Evolutionary conservation across 805 yeast species (phyloP), one percentile per base, ranked within the genome.

Genomic region (Metschnikowia shivogae): DNA sequence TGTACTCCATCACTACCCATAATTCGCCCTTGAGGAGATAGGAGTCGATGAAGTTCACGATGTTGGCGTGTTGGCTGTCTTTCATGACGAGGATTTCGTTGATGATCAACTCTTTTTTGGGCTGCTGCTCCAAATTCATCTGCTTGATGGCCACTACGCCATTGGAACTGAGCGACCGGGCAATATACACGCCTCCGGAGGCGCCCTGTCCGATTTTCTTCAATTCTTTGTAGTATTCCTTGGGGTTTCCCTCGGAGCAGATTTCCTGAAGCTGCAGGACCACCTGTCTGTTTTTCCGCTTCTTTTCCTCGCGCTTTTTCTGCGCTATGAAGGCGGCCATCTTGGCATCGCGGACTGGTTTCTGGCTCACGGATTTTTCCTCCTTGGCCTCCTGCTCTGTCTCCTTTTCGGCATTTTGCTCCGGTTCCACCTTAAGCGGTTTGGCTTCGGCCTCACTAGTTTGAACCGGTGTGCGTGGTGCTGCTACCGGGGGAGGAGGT

Each of bases 1-100:
- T 93, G 62, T 88, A 93, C 66, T 93, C 99, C 99, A 93, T 93
- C 17, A 93, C 82, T 8, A 93, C 98, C 99, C 99, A 93, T 44
- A 93, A 72, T 55, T 85, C 89, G 36, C 86, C 87, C 47, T 79
- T 81, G 45, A 86, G 68, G 43, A 86, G 62, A 29, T 49, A 54
- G 13, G 52, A 47, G 36, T 54, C 58, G 28, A 54, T 54, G 41
- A 45, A 54, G 44, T 54, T 54, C 26, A 54, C 58, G 27, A 54
- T 54, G 43, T 54, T 54, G 4, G 55, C 50, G 29, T 54, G 58
- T 33, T 47, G 50, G 24, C 54, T 48, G 38, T 50, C 58, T 43
- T 54, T 54, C 58, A 54, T 54, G 30, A 54, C 58, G 41, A 54
- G 45, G 26, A 54, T 54, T 42, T 54, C 58, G 17, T 54, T 54